phyloP scores from a whole-genome alignment of 768 basidiomycete species.

The Rhizopogon vinicolor region DNA sequence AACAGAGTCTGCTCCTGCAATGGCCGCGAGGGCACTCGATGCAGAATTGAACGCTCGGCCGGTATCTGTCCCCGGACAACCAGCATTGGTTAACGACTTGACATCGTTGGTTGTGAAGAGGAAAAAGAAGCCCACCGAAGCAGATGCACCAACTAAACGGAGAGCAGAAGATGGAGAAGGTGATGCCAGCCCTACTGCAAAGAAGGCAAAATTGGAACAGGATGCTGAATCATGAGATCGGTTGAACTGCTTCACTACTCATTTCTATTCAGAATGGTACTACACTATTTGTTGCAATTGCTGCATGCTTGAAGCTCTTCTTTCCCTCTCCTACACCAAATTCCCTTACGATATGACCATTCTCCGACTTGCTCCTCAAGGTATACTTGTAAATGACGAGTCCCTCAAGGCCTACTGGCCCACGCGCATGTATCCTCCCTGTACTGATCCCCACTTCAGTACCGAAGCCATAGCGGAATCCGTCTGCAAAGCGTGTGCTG shows the following conservation, averaged over 20 bases:
- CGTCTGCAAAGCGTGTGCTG: conserved; percentile 94
- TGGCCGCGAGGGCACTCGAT: conserved; percentile 69
- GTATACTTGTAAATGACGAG: conserved; percentile 96
- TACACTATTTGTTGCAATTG: conserved; percentile 14
- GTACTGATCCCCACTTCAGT: conserved; percentile 98
- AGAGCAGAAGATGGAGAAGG: conserved; percentile 57
- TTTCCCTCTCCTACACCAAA: conserved; percentile 70
- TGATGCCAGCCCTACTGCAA: conserved; percentile 41
- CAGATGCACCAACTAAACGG: conserved; percentile 47
- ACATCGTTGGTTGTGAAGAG: conserved; percentile 87
- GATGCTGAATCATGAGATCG: conserved; percentile 15
- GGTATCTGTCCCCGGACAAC: conserved; percentile 27
- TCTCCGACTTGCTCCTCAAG: conserved; percentile 66
- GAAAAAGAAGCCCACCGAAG: conserved; percentile 52
- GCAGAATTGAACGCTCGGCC: conserved; percentile 53
- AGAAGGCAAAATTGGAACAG: conserved; percentile 61
- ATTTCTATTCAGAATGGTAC: conserved; percentile 19
- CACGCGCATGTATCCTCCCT: conserved; percentile 92
- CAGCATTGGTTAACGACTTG: conserved; percentile 68
- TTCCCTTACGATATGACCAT: conserved; percentile 84
- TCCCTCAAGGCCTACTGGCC: conserved; percentile 93
- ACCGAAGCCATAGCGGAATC: conserved; percentile 94
- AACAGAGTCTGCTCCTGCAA: conserved; percentile 57
- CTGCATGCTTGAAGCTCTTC: conserved; percentile 68
- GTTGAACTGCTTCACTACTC: neutral